Evolutionary conservation across 139 green algal species (phyloP), one percentile per base, ranked within the genome.

Genomic region (Pleodorina starrii): DNA sequence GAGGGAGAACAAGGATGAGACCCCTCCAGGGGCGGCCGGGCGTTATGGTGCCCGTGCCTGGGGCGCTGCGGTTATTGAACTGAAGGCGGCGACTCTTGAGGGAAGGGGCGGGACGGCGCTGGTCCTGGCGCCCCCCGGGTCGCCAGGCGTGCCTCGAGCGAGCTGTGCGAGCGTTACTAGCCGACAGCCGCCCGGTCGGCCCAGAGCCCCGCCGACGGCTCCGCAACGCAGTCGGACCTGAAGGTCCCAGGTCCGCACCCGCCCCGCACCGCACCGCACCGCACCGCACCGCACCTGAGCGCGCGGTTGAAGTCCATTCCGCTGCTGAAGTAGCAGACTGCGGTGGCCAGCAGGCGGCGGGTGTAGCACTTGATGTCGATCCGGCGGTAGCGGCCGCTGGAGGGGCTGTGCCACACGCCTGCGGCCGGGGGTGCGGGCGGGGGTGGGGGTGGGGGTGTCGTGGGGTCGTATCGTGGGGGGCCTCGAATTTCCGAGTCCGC

Each of bases 351-450:
- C n/a, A 38, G 10, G 23, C 17, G 17, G 68, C 46, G 48, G 27
- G 72, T 74, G 85, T 95, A 94, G 4, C 93, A 85, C 91, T 97
- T 97, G 89, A 97, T 80, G 73, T 97, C 94, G 0, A 97, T 87
- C 23, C 94, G 92, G 32, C 94, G 84, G 19, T 84, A 36, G 23
- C 74, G 86, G 5, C 63, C 80, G 50, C 54, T 91, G 71, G 69
- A 79, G 17, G 71, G 44, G 2, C 84, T 60, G 46, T 74, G 86
- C 79, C 88, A 94, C n/a, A 97, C 90, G 2, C 94, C 94, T 91
- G 95, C 29, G 59, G 63, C 5, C 7, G 7, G 35, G 71, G 35
- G 36, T 38, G 38, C 9, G 35, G 63, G 29, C 5, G n/a, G n/a
- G n/a, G n/a, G n/a, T n/a, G n/a, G n/a, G n/a, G n/a, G n/a, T n/a